A percentile compares a stretch with the other conserved stretches of the same genome.
Conservation (phyloP, 2,329 filamentous ascomycete genomes). For the Lecanoromycetidae sp. region DNA sequence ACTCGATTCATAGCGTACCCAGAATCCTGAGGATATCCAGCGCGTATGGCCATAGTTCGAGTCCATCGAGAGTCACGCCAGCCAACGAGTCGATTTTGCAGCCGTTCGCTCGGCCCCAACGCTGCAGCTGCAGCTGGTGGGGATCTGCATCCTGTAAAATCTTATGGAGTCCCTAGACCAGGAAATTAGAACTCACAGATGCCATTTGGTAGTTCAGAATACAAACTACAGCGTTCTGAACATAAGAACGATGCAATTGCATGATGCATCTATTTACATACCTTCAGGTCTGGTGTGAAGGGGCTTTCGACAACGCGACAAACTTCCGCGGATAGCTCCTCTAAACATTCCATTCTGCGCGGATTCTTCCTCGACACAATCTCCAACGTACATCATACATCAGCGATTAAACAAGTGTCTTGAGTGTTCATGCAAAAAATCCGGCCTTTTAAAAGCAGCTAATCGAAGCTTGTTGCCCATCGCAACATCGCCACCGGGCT, state of each 20-base stretch:
- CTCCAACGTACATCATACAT: not conserved
- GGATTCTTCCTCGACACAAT: not conserved
- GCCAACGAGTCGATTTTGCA: constrained; percentile 39
- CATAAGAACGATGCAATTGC: too few relatives aligned
- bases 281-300: constrained; percentile 40
- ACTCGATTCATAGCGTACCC: constrained; percentile 26
- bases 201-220: not conserved
- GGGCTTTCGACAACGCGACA: constrained; percentile 36
- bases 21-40: constrained; percentile 39
- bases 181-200: not conserved
- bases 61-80: constrained; percentile 35
- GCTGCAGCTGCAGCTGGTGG: constrained; percentile 30
- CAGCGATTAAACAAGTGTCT: too few relatives aligned
- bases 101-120: constrained; percentile 39
- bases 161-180: constrained; percentile 24
- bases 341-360: constrained; percentile 4
- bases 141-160: constrained; percentile 24
- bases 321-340: constrained; percentile 30
- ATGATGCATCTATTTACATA: constrained; percentile 22
- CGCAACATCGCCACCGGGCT: too few relatives aligned
- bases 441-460: too few relatives aligned
- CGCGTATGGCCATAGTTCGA: constrained; percentile 40
- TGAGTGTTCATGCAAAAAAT: not conserved
- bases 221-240: not conserved
- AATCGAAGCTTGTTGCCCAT: not conserved